These are phyloP conservation scores for Fusarium mundagurra DNA, from an alignment of 2,329 filamentous ascomycete genomes.

Conservation along the genomic window DNA sequence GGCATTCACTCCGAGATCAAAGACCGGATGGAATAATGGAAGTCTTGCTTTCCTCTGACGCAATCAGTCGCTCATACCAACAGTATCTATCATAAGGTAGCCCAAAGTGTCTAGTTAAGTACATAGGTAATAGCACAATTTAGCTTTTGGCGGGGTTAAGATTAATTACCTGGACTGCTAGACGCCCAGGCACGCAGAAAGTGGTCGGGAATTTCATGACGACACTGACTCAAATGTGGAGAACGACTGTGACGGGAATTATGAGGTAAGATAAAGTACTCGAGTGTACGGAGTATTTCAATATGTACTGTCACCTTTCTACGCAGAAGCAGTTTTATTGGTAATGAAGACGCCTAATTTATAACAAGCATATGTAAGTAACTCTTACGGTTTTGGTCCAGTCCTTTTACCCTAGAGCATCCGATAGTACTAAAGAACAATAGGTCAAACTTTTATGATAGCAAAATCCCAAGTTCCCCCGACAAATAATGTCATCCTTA, in stretches of 20 bases:
- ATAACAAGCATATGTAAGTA: background rate
- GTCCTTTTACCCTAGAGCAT: background rate
- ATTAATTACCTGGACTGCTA: background rate
- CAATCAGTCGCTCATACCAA: background rate
- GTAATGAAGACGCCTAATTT: background rate
- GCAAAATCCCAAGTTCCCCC: background rate
- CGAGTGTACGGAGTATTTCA: background rate
- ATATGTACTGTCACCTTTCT: background rate
- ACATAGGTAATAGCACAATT: background rate
- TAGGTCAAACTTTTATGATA: background rate
- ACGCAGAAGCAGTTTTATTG: background rate
- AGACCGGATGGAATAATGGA: background rate
- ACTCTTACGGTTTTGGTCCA: background rate
- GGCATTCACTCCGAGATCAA: background rate
- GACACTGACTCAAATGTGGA: conserved; percentile 12
- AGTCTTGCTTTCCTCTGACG: background rate
- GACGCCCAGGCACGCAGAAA: background rate
- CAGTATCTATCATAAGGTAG: background rate
- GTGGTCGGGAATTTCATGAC: conserved; percentile 16
- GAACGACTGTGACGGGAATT: conserved; percentile 12
- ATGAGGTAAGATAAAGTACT: background rate
- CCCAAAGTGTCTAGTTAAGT: background rate
- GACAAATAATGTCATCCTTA: background rate
- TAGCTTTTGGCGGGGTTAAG: conserved; percentile 26
- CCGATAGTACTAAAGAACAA: background rate